Conservation (phyloP, 2,329 filamentous ascomycete genomes). For the Diplocarpon mali region DNA sequence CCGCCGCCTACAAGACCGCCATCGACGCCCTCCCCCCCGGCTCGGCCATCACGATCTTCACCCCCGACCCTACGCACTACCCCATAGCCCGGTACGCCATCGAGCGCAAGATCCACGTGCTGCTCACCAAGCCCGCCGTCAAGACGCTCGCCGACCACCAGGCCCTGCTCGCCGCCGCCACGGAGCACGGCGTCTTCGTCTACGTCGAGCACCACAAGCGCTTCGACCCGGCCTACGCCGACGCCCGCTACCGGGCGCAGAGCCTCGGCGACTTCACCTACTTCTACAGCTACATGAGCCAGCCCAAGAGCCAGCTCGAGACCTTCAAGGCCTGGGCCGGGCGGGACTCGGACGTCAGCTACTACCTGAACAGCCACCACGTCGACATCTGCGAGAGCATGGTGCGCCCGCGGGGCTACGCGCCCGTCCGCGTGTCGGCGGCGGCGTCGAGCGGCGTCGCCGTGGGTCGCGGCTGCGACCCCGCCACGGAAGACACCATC, state of each 20-base stretch:
- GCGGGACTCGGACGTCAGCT: conserved; percentile 83
- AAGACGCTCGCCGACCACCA: conserved; percentile 75
- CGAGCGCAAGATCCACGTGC: conserved; percentile 75
- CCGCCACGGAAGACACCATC: conserved; percentile 85
- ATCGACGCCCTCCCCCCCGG: conserved; percentile 75
- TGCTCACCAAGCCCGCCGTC: conserved; percentile 89
- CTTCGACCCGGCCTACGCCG: conserved; percentile 84
- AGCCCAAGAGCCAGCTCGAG: conserved; percentile 25
- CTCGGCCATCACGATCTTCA: conserved; percentile 92
- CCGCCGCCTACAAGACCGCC: conserved; percentile 76
- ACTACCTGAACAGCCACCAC: conserved; percentile 94
- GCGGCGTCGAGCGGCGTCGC: conserved; percentile 71
- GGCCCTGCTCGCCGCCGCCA: conserved; percentile 59
- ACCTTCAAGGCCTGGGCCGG: conserved; percentile 45
- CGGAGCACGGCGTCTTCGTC: conserved; percentile 71
- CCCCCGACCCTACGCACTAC: conserved; percentile 84
- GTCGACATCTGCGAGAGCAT: conserved; percentile 88
- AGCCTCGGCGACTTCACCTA: conserved; percentile 92
- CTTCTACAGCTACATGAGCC: conserved; percentile 70
- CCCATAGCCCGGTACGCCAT: conserved; percentile 89
- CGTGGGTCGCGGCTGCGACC: conserved; percentile 64
- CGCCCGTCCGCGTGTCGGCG: conserved; percentile 68
- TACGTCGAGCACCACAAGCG: conserved; percentile 97
- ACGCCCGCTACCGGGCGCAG: conserved; percentile 67
- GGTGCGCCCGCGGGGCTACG: conserved; percentile 62